phyloP scores from a whole-genome alignment of 192 early-diverging fungal species.

The Helicostylum pulchrum region DNA sequence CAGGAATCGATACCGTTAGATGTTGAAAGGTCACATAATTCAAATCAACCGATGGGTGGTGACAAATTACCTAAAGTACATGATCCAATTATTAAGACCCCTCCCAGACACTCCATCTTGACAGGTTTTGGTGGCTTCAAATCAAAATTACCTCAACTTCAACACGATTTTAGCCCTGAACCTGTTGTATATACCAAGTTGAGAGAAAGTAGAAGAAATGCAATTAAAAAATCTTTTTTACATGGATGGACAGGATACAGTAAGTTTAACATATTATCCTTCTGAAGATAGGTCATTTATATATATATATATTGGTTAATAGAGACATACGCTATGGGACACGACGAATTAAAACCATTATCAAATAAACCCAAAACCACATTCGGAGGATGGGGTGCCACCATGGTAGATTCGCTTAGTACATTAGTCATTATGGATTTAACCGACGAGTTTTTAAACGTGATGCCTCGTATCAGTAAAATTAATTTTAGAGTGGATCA shows the following conservation, averaged over 20 bases:
- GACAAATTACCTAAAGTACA: no score
- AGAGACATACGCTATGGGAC: conserved; percentile 67
- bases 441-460: conserved; percentile 67
- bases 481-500: conserved; percentile 47
- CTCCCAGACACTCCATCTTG: not conserved
- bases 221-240: conserved; percentile 57
- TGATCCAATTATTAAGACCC: no score
- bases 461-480: conserved; percentile 55
- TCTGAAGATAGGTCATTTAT: not conserved
- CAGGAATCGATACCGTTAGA: no score
- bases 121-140: not conserved
- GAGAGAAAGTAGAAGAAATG: conserved; percentile 35
- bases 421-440: conserved; percentile 86
- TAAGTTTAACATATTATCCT: conserved; percentile 7
- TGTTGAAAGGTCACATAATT: no score
- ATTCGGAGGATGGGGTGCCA: conserved; percentile 63
- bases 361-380: conserved; percentile 22
- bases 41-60: no score
- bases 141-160: conserved; percentile 17
- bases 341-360: conserved; percentile 62
- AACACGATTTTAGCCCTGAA: conserved; percentile 24
- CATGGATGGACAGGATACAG: conserved; percentile 79
- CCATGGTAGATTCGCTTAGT: conserved; percentile 82
- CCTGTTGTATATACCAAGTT: not conserved
- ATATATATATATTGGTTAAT: not conserved